Base-by-base conservation (phyloP, 176 grass and related monocot genomes). In the Secale cereale region DNA sequence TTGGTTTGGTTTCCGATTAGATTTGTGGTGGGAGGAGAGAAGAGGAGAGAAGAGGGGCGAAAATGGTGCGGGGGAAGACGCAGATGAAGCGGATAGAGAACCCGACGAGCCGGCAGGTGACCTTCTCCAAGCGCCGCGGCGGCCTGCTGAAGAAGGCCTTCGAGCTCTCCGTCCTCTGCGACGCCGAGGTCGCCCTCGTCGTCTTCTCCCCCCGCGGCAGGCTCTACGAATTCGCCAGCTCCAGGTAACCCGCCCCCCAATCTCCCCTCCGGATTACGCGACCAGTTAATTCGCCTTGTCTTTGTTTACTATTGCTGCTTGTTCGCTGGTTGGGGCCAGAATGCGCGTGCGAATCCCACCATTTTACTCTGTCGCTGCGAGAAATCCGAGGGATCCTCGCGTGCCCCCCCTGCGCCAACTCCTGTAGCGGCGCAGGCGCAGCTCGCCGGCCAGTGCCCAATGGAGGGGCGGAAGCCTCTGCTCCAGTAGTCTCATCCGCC, bases 81-180 rank as follows among this genome's bases (percentile, higher is more conserved):
- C 80, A 95, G 86, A 48, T 95, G 86, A 93, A 81, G 83, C 65
- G 88, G 78, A 98, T 98, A 85, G 96, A 98, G 88, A 95, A 94
- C 75, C 35, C 80, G 3, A 90, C 92, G 19, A 91, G 80, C 76
- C 77, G 96, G 23, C 96, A 95, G 90, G 96, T 98, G 10, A 95
- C 96, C 81, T 98, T 98, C 87, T 94, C 93, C 65, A 98, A 98
- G 84, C 93, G 96, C 74, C 85, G 93, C 65, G 93, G 83, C 61
- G 93, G 96, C 5, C 80, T 98, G 46, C 87, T 98, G 31, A 98
- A 98, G 89, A 98, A 98, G 89, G 96, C 96, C 41, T 89, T 83
- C 83, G 96, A 98, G 88, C 93, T 98, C 80, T 89, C 93, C 81
- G 81, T 95, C 37, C 91, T 98, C 56, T 98, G 96, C 91, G 93